Base-by-base conservation (phyloP, 176 grass and related monocot genomes). In the Carex kokanica region DNA sequence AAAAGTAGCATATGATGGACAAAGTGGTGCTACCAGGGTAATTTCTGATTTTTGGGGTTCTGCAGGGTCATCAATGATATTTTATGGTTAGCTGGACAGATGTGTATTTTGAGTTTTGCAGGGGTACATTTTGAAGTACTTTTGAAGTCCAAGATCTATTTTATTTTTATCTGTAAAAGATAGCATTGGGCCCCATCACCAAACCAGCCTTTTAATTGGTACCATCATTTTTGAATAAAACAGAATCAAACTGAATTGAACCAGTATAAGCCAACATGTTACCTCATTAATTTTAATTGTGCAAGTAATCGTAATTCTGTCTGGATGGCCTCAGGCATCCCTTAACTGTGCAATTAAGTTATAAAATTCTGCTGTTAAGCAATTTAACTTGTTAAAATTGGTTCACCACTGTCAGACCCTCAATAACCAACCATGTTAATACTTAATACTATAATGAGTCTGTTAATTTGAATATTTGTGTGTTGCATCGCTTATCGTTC, bases 91-190 rank as follows among this genome's bases (percentile, higher is more conserved):
- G 64, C 64, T 68, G 64, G 29, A 60, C 64, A 47, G 2, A 47
- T 72, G 10, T 72, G 31, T 70, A 9, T 41, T 41, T 70, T 17
- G 20, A 45, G 67, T 45, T 71, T 71, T 45, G 34, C 66, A 70
- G 66, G 66, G 66, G 34, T 70, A 70, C 7, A 71, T n/a, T 71
- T 71, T 71, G 67, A 21, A 45, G 17, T 40, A 69, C 32, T 40
- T 40, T 16, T 69, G 10, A 69, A 71, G 67, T 36, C 32, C 32
- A 68, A 68, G 40, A 47, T 12, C 9, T 0, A 72, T 72, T 72
- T 38, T 47, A 47, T 3, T 72, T 72, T 47, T 31, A 47, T 41
- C 8, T 5, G 36, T 72, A 72, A 3, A 72, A 21, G 16, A 72
- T 47, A 21, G 36, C n/a, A 72, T 72, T 49, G 40, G 23, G 20